Evolutionary conservation across 139 green algal genomes (phyloP).

Genomic region (Chlorella sp.): DNA sequence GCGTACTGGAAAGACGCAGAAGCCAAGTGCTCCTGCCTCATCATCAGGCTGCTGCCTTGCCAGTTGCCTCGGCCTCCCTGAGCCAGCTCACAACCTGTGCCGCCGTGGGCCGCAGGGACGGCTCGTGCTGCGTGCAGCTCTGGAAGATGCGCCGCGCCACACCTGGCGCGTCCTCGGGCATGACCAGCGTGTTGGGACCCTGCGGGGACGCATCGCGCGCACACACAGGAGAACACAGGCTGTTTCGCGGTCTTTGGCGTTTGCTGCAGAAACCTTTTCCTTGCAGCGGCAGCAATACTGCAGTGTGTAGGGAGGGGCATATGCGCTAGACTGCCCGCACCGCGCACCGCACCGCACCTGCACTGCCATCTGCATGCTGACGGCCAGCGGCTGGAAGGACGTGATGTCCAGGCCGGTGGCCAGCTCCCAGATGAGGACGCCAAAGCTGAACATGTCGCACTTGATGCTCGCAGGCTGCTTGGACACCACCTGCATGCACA

Average conservation of each 20-base stretch:
- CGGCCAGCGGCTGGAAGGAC: conserved; percentile 44
- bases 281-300: no score
- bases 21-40: no score
- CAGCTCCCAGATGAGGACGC: conserved; percentile 63
- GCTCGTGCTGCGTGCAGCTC: conserved; percentile 44
- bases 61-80: conserved; percentile 9
- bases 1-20: no score
- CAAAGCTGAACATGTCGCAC: conserved; percentile 61
- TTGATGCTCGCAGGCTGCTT: conserved; percentile 58
- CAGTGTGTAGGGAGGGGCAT: no score
- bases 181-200: conserved; percentile 14
- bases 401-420: conserved; percentile 53
- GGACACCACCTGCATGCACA: conserved; percentile 43
- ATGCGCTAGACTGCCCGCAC: no score
- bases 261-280: no score
- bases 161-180: conserved; percentile 14
- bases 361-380: conserved; percentile 26
- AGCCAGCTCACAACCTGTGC: conserved; percentile 58
- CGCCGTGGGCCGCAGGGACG: conserved; percentile 38
- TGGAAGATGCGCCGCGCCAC: conserved; percentile 35
- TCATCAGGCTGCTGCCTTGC: no score
- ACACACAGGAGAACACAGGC: not conserved
- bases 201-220: conserved; percentile 9
- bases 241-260: no score
- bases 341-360: no score